Evolutionary conservation across 305 asterid species (phyloP), one percentile per base, ranked within the genome.

Genomic region (Fraxinus greggii): DNA sequence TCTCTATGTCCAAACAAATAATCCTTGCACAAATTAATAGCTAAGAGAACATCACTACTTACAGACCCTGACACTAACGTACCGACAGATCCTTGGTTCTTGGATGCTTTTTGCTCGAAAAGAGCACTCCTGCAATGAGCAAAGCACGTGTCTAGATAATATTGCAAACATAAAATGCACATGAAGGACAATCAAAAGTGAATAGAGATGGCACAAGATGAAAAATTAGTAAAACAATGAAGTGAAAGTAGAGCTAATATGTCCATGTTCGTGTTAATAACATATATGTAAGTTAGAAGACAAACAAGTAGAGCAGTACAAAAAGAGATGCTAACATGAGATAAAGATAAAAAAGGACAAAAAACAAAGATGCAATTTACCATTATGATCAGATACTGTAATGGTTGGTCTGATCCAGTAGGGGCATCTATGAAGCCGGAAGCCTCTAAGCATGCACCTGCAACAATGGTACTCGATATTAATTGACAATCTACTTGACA

Each of bases 361-460:
- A 28, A 28, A 69, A 31, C 40, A 9, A 77, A 51, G 69, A 70
- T 79, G 65, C 59, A 54, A 69, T 78, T 81, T 78, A 97, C 99
- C 99, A 88, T 90, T 93, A 86, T 97, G 98, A 86, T 97, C 88
- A 73, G 96, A 95, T 70, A 97, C 92, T 45, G 97, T 94, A 81
- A 97, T 92, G 82, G 98, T 89, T 77, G 98, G 97, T 88, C 98
- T 91, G 78, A 97, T 87, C 99, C 99, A 97, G 85, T 93, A 93
- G 61, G 99, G 99, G 90, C 98, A 97, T 81, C 93, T 92, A 69
- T 90, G 99, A 87, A 97, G 94, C 84, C 98, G 97, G 83, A 97
- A 91, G 84, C 98, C 99, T 90, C 98, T 90, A 83, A 97, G 98
- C 93, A 97, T 90, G 91, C 97, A 92, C 94, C 99, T 97, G 93